phyloP scores from a whole-genome alignment of 225 moss, liverwort and hornwort genomes.

The Sphagnum contortum region DNA sequence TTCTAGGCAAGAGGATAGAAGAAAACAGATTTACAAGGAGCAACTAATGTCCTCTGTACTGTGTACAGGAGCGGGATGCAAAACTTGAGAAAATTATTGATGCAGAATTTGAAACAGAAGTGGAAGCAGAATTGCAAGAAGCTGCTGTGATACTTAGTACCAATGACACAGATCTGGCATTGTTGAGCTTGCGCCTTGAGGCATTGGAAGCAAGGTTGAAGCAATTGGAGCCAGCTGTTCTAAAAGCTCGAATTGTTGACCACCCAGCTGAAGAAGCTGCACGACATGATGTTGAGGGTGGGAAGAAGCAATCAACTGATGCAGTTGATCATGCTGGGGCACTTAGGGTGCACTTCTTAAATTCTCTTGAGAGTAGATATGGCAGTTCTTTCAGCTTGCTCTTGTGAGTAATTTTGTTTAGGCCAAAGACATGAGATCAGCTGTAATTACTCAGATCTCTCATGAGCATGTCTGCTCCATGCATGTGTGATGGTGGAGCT shows the following conservation, averaged over 20 bases:
- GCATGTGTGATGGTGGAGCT: too few species aligned
- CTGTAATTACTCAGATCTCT: too few species aligned
- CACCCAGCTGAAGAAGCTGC: conserved; percentile 5
- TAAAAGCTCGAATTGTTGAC: conserved; percentile 3
- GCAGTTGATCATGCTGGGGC: neutral
- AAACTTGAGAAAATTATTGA: conserved; percentile 18
- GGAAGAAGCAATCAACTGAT: conserved; percentile 1
- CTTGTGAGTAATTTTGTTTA: too few species aligned
- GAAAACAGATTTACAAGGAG: neutral
- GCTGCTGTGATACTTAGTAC: conserved; percentile 22
- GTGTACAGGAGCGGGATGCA: conserved; percentile 19
- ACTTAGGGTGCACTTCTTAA: conserved; percentile 16
- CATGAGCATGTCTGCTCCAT: too few species aligned
- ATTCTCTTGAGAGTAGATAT: conserved; percentile 1
- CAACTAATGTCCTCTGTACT: too few species aligned
- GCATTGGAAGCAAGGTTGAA: conserved; percentile 20
- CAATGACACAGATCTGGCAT: conserved; percentile 19
- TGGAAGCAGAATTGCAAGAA: conserved; percentile 36
- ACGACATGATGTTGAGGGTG: conserved; percentile 3
- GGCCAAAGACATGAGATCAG: too few species aligned
- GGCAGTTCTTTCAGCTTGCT: neutral
- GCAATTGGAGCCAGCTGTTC: conserved; percentile 21
- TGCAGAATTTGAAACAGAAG: conserved; percentile 25
- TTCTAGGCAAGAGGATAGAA: too few species aligned
- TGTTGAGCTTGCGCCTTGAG: conserved; percentile 18